Conservation (phyloP, 495 filamentous ascomycete genomes). For the Annulohypoxylon stygium region DNA sequence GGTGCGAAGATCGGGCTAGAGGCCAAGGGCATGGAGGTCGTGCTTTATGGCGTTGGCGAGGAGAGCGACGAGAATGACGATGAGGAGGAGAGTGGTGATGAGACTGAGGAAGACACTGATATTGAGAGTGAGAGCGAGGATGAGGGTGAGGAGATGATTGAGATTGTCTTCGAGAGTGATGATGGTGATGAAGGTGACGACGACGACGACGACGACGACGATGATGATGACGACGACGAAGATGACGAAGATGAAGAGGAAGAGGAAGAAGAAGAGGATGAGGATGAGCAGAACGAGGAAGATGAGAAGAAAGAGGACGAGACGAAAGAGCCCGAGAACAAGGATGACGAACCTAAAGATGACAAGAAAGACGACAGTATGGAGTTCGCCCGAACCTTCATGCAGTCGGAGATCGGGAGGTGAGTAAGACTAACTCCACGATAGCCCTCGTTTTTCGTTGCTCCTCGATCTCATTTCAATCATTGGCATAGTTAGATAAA, state of each 20-base stretch:
- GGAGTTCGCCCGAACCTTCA: background rate
- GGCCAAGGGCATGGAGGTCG: background rate
- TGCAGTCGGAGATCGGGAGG: background rate
- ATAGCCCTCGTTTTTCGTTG: background rate
- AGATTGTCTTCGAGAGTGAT: background rate
- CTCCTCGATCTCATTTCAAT: background rate
- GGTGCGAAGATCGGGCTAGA: too few relatives aligned
- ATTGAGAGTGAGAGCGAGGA: background rate
- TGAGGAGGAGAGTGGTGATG: background rate
- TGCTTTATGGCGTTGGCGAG: background rate
- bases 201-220: background rate
- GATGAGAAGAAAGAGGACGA: background rate
- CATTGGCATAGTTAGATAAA: background rate
- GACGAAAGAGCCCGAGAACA: background rate
- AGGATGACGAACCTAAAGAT: background rate
- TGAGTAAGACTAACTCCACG: background rate
- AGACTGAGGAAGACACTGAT: background rate
- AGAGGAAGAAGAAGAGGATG: background rate
- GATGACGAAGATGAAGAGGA: background rate
- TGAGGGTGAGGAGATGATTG: background rate
- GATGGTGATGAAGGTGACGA: background rate
- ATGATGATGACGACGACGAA: background rate
- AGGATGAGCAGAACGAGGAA: background rate
- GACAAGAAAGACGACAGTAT: constrained; percentile 1
- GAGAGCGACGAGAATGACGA: background rate